phyloP scores from a whole-genome alignment of 106 monocot species.

The Dioscorea alata region DNA sequence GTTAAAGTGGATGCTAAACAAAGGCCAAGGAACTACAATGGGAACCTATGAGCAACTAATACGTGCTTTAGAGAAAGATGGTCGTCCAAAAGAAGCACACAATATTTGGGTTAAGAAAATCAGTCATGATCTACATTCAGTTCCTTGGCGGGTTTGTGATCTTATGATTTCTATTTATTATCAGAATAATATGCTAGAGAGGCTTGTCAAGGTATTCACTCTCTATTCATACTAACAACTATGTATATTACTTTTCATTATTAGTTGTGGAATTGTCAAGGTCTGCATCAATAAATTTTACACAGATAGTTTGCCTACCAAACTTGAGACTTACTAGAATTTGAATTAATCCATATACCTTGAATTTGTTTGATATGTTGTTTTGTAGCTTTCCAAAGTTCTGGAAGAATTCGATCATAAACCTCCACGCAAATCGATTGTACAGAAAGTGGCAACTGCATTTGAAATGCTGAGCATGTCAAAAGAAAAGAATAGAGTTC shows the following conservation, averaged over 20 bases:
- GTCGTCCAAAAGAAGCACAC: conserved; percentile 93
- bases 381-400: conserved; percentile 62
- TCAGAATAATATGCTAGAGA: conserved; percentile 90
- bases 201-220: conserved; percentile 77
- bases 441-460: conserved; percentile 90
- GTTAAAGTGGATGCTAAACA: conserved; percentile 96
- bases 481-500: conserved; percentile 58
- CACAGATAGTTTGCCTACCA: too few relatives aligned
- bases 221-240: background rate
- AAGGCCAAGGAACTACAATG: conserved; percentile 90
- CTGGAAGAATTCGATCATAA: conserved; percentile 76
- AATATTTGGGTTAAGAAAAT: conserved; percentile 76
- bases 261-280: too few relatives aligned
- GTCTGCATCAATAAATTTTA: too few relatives aligned
- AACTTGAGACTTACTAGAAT: too few relatives aligned
- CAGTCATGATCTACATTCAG: conserved; percentile 74
- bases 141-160: conserved; percentile 85
- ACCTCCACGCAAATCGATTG: conserved; percentile 67
- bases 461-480: conserved; percentile 67
- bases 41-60: conserved; percentile 93
- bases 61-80: conserved; percentile 84
- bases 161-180: conserved; percentile 96
- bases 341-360: too few relatives aligned
- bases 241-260: too few relatives aligned
- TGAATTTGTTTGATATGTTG: too few relatives aligned